phyloP scores from a whole-genome alignment of 2,329 filamentous ascomycete genomes.

The Pleoardoris graminearum region DNA sequence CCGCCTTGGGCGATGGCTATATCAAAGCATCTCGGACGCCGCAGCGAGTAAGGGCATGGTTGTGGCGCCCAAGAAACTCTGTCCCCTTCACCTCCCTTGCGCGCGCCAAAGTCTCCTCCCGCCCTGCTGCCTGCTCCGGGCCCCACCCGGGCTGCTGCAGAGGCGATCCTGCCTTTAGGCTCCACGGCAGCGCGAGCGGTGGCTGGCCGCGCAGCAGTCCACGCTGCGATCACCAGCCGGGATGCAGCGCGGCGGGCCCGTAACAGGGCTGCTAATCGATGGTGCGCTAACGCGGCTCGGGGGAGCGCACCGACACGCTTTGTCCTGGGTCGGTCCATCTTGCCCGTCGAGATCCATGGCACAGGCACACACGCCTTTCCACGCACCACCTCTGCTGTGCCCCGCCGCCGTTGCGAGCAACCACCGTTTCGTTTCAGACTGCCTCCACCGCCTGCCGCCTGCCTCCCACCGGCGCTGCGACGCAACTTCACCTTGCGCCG shows the following conservation, averaged over 20 bases:
- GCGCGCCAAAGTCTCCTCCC: conserved; percentile 24
- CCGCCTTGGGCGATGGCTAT: conserved; percentile 40
- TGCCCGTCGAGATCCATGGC: conserved; percentile 32
- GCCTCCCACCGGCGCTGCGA: conserved; percentile 35
- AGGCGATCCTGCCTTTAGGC: conserved; percentile 36
- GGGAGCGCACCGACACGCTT: conserved; percentile 26
- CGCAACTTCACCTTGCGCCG: conserved; percentile 26
- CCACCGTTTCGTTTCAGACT: conserved; percentile 40
- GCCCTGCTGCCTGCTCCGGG: conserved; percentile 15
- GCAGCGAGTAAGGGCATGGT: conserved; percentile 27
- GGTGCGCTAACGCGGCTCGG: no score
- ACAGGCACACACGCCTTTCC: conserved; percentile 30
- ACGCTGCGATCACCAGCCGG: conserved; percentile 37
- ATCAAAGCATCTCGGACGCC: conserved; percentile 27
- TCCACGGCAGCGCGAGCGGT: conserved; percentile 16
- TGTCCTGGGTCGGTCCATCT: conserved; percentile 6
- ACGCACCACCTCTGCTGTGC: conserved; percentile 39
- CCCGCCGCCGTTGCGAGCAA: conserved; percentile 29
- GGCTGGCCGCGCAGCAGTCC: conserved; percentile 1
- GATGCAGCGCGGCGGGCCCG: conserved; percentile 27
- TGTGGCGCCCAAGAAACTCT: no score
- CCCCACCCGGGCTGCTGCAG: conserved; percentile 28
- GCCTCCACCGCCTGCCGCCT: conserved; percentile 29
- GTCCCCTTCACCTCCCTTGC: conserved; percentile 17
- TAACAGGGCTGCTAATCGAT: conserved; percentile 21